Base-by-base conservation (phyloP, 1,284 basidiomycete species). In the Rhodotorula sp. region DNA sequence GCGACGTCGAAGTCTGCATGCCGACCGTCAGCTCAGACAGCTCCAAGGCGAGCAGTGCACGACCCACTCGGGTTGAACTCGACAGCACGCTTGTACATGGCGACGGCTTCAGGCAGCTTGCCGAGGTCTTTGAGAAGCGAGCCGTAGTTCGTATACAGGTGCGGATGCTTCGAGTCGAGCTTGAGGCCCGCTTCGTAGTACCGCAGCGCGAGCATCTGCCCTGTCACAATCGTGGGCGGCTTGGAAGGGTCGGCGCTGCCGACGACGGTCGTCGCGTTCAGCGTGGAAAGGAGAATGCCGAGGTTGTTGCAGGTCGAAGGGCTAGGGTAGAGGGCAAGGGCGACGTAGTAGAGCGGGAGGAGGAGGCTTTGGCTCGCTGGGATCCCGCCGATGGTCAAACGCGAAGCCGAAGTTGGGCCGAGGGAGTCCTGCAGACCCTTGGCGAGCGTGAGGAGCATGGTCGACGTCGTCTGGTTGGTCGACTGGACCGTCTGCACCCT, bases 221-320 rank as follows among this genome's bases (percentile, higher is more conserved):
- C 73, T 4, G 59, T 71, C 27, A 74, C 34, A 19, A 72, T 29
- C 1, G 54, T 5, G 1, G 62, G 59, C 27, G 79, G 76, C 15
- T 78, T 77, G 17, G 78, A 63, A 17, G 74, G 56, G 59, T 76
- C 74, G 22, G 70, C 79, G 24, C 27, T 82, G 81, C 20, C 76
- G 65, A 46, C 74, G 56, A 63, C 74, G 0, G 80, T 78, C 10
- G 80, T 77, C 2, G 80, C 67, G 53, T 63, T 79, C 51, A 86
- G 79, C 2, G 82, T 81, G 3, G 86, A 85, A 7, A 88, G 78
- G 34, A 87, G 78, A 67, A 88, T 86, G 30, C 87, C 86, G 29
- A 87, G 81, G 68, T 88, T 87, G 76, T 88, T 88, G 79, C 83
- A 84, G 7, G 84, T 85, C 58, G 85, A 85, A 5, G 87, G 83